Evolutionary conservation across 192 early-diverging fungal genomes (phyloP).

Genomic region (Podila minutissima): DNA sequence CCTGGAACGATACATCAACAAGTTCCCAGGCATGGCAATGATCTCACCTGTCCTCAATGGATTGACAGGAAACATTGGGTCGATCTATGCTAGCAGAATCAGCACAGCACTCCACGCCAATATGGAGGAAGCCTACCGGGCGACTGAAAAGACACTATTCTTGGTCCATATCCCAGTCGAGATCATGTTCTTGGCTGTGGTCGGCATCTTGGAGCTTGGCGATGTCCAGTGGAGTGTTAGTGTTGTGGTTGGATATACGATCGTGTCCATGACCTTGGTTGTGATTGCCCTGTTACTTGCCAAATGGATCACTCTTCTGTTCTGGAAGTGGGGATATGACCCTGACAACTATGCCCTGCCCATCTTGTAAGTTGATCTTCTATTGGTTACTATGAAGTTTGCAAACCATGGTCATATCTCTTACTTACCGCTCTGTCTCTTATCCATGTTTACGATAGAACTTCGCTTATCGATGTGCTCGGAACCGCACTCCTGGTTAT

Average conservation of each 20-base stretch:
- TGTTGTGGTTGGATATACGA: constrained; percentile 23
- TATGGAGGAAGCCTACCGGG: constrained; percentile 54
- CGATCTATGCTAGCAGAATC: constrained; percentile 80
- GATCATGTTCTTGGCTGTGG: constrained; percentile 62
- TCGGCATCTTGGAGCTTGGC: constrained; percentile 28
- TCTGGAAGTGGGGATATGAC: constrained; percentile 77
- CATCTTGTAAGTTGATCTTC: constrained; percentile 61
- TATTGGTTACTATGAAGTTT: background rate
- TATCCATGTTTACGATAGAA: constrained; percentile 52
- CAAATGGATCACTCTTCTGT: constrained; percentile 61
- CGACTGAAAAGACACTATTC: constrained; percentile 68
- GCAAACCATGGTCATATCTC: constrained; percentile 10
- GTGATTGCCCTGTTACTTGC: constrained; percentile 64
- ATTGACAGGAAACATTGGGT: constrained; percentile 80
- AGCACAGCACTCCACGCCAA: constrained; percentile 77
- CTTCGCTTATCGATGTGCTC: constrained; percentile 77
- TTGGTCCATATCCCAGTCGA: constrained; percentile 79
- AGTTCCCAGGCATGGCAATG: constrained; percentile 72
- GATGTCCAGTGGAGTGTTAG: constrained; percentile 42
- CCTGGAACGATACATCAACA: constrained; percentile 71
- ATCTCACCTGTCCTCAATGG: constrained; percentile 77
- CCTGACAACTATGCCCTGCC: constrained; percentile 79
- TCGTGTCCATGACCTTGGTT: constrained; percentile 38
- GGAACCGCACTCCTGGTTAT: constrained; percentile 70
- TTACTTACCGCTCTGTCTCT: too few species aligned